Base-by-base conservation (phyloP, 257 asterid genomes). In the Rauvolfia tetraphylla region DNA sequence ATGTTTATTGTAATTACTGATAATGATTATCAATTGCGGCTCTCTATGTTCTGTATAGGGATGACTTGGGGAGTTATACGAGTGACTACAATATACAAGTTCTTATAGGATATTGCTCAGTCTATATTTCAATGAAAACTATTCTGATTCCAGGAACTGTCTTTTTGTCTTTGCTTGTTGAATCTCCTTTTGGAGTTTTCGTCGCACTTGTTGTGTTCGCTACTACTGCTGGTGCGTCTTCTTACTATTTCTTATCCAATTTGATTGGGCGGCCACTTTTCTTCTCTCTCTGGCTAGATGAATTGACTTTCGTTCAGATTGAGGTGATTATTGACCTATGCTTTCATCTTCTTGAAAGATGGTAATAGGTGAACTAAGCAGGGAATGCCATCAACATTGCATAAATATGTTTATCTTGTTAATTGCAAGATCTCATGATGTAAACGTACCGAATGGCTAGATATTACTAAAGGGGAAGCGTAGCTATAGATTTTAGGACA, bases 141-240 rank as follows among this genome's bases (percentile, higher is more conserved):
- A 92, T 92, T 81, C 92, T 94, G 98, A 94, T 94, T 74, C 98
- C 98, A 0, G 97, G 98, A 72, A 94, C 98, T 34, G 93, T 92
- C 73, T 92, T 92, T 71, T 92, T 94, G 98, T 92, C 98, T 44
- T 87, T 94, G 79, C 96, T 92, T 38, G 98, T 97, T 66, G 98
- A 97, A 73, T 84, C 97, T 39, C 95, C 92, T 57, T 92, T 94
- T 42, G 98, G 98, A 75, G 92, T 92, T 73, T 80, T 85, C 84
- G 93, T 94, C 34, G 91, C 96, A 76, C 93, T 94, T 36, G 98
- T 92, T 34, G 97, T 94, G 68, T 94, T 89, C 84, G 84, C 93
- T 31, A 97, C 98, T 67, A 89, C 98, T 39, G 90, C 97, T 1
- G 98, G 98, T 72, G 98, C 98, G 78, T 94, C 98, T 33, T 94